Conservation (phyloP, 257 asterid species). For the Lavandula angustifolia region DNA sequence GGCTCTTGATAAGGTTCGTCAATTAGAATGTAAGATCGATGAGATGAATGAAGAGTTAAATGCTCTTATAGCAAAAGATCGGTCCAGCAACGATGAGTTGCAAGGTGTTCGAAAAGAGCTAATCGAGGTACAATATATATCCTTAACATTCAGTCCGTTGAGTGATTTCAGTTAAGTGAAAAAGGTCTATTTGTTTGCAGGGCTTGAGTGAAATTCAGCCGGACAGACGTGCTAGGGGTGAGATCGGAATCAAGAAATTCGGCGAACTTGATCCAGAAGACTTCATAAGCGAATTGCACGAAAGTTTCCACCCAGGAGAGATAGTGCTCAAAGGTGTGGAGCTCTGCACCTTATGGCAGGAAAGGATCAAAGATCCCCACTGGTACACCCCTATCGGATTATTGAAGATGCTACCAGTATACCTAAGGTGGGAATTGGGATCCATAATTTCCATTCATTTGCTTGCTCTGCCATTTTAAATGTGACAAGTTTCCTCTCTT, state of each 20-base stretch:
- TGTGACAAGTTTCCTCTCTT: not conserved
- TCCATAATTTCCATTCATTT: not conserved
- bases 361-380: conserved; percentile 41
- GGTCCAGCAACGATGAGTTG: conserved; percentile 48
- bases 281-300: conserved; percentile 45
- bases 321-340: conserved; percentile 48
- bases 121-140: conserved; percentile 36
- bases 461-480: no score
- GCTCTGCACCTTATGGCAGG: conserved; percentile 65
- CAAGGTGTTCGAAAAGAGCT: conserved; percentile 53
- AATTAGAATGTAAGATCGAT: conserved; percentile 39
- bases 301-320: conserved; percentile 41
- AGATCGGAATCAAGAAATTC: conserved; percentile 65
- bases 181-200: conserved; percentile 27
- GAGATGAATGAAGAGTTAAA: conserved; percentile 34
- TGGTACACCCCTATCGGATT: conserved; percentile 67
- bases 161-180: not conserved
- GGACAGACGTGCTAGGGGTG: conserved; percentile 32
- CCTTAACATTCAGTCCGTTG: no score
- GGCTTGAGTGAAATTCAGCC: conserved; percentile 45
- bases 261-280: conserved; percentile 65
- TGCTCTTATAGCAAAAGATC: conserved; percentile 45
- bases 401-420: conserved; percentile 34
- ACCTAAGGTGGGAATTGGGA: conserved; percentile 37
- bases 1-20: conserved; percentile 50